phyloP scores from a whole-genome alignment of 495 filamentous ascomycete genomes.

The Neurospora terricola region DNA sequence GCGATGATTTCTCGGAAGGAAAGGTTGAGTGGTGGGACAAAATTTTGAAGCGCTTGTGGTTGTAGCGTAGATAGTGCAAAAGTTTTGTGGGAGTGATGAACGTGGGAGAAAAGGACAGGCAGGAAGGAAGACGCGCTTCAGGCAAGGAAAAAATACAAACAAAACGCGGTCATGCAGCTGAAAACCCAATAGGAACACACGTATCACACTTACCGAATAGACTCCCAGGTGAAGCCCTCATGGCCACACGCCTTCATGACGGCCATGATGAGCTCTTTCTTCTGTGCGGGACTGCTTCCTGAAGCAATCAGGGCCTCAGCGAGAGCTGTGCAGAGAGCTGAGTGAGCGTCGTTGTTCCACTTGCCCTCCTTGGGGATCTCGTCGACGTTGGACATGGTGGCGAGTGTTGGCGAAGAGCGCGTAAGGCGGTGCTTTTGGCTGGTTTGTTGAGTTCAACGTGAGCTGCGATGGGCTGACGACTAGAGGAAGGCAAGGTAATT shows the following conservation, averaged over 20 bases:
- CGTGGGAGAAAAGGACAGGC: neutral
- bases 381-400: neutral
- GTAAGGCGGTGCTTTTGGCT: neutral
- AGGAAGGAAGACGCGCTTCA: neutral
- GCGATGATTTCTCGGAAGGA: neutral
- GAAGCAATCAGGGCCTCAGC: slow-evolving; percentile 5
- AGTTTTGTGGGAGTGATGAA: neutral
- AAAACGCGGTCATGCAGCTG: neutral
- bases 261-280: slow-evolving; percentile 16
- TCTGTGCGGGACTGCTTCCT: neutral
- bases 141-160: neutral
- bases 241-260: slow-evolving; percentile 18
- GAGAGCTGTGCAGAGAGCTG: slow-evolving; percentile 17
- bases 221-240: slow-evolving; percentile 19
- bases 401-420: neutral
- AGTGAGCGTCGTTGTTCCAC: slow-evolving; percentile 21
- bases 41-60: neutral
- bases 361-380: slow-evolving; percentile 2
- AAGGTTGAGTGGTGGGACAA: neutral
- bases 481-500: neutral
- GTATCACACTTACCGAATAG: slow-evolving; percentile 22
- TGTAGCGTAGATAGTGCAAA: neutral
- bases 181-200: neutral
- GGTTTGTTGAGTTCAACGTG: neutral
- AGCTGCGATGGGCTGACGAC: neutral